Percentiles rank a stretch among this genome's conserved stretches.
phyloP scores from a whole-genome alignment of 2,329 filamentous ascomycete species.

The Thermothelomyces thermophilus region DNA sequence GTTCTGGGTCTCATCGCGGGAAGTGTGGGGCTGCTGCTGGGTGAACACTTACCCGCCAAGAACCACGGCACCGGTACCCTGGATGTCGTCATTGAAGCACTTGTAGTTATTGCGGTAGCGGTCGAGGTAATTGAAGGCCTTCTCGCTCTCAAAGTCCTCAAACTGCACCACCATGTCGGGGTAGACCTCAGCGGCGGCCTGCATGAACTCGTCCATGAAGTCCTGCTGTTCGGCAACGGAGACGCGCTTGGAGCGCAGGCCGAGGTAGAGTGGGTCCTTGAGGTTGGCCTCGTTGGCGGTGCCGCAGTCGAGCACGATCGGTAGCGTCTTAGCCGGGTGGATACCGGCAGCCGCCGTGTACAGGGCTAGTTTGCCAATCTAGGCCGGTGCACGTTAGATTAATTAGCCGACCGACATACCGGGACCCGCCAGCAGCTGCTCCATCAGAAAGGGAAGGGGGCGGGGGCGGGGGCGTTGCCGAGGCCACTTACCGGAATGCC shows the following conservation, averaged over 20 bases:
- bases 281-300: slow-evolving; percentile 62
- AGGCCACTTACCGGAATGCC: slow-evolving; percentile 71
- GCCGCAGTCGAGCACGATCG: slow-evolving; percentile 61
- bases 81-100: slow-evolving; percentile 98
- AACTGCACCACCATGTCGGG: slow-evolving; percentile 75
- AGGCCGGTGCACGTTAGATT: slow-evolving; percentile 26
- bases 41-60: slow-evolving; percentile 59
- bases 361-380: slow-evolving; percentile 87
- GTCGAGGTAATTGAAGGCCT: slow-evolving; percentile 87
- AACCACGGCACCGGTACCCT: slow-evolving; percentile 93
- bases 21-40: neutral
- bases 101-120: slow-evolving; percentile 83
- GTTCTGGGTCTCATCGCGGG: too few relatives aligned
- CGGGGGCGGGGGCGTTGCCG: slow-evolving; percentile 4
- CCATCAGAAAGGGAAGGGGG: too few relatives aligned
- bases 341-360: slow-evolving; percentile 96
- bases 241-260: slow-evolving; percentile 76
- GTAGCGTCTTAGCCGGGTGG: slow-evolving; percentile 75
- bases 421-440: slow-evolving; percentile 4
- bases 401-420: slow-evolving; percentile 20
- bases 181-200: slow-evolving; percentile 69
- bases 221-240: slow-evolving; percentile 72
- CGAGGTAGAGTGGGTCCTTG: slow-evolving; percentile 75
- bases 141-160: slow-evolving; percentile 91
- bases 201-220: slow-evolving; percentile 98